Evolutionary conservation across 2,329 filamentous ascomycete genomes (phyloP).

Genomic region (Colletotrichum cordylinicola): DNA sequence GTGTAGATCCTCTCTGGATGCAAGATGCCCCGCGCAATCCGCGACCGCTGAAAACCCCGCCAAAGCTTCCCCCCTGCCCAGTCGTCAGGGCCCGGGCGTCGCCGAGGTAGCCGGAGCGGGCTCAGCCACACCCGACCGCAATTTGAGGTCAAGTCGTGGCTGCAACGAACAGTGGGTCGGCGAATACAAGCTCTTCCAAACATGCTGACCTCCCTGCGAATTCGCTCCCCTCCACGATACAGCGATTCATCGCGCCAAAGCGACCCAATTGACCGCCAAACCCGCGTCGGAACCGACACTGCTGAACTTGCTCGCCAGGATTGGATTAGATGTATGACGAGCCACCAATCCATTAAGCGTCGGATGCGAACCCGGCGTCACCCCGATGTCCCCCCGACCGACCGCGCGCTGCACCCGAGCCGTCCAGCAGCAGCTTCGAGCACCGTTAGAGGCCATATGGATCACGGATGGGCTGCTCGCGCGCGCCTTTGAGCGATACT

Average conservation of each 20-base stretch:
- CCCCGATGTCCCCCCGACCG: constrained; percentile 6
- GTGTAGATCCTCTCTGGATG: constrained; percentile 5
- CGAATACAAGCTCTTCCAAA: constrained; percentile 4
- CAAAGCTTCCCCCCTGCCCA: constrained; percentile 5
- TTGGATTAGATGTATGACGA: not conserved
- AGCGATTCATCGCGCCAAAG: not conserved
- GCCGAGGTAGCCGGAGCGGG: not conserved
- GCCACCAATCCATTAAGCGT: not conserved
- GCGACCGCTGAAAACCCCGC: constrained; percentile 17
- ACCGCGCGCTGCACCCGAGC: constrained; percentile 54
- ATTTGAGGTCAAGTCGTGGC: not conserved
- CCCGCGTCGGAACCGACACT: not conserved
- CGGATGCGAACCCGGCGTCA: not conserved
- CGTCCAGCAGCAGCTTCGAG: constrained; percentile 43
- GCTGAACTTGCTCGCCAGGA: not conserved
- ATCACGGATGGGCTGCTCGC: constrained; percentile 63
- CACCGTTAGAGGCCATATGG: constrained; percentile 56
- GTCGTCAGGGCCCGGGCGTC: not conserved
- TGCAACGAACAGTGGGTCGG: not conserved
- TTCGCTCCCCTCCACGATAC: not conserved
- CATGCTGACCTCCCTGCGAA: not conserved
- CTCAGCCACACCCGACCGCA: not conserved
- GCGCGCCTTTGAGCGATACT: constrained; percentile 54
- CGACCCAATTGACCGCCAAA: not conserved
- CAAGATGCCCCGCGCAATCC: constrained; percentile 1